Conservation (phyloP, 1,284 basidiomycete genomes). For the Pseudozyma thailandica region DNA sequence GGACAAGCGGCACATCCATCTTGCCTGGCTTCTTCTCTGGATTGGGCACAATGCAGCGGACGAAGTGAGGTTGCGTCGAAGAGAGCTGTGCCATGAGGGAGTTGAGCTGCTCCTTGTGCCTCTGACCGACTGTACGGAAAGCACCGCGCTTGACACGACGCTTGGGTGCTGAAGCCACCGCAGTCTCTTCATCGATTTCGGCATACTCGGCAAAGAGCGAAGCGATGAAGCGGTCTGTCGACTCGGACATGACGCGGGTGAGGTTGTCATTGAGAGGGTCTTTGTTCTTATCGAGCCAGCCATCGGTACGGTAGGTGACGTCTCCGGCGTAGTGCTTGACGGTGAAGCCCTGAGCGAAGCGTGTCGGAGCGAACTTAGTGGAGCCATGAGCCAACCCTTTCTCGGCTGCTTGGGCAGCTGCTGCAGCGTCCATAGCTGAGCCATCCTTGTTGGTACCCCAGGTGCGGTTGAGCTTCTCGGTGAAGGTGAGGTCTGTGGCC, state of each 20-base stretch:
- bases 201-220: conserved; percentile 85
- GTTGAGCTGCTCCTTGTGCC: conserved; percentile 94
- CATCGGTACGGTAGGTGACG: conserved; percentile 94
- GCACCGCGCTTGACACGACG: conserved; percentile 94
- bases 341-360: conserved; percentile 92
- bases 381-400: conserved; percentile 68
- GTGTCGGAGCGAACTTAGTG: conserved; percentile 83
- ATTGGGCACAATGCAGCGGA: conserved; percentile 98
- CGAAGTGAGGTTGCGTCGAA: conserved; percentile 96
- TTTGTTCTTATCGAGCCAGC: conserved; percentile 99
- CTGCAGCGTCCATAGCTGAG: conserved; percentile 46
- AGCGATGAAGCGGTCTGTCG: conserved; percentile 84
- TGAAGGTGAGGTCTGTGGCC: conserved; percentile 93
- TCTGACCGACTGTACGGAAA: conserved; percentile 92
- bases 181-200: conserved; percentile 73
- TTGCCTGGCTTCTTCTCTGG: conserved; percentile 88
- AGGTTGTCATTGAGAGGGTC: conserved; percentile 98
- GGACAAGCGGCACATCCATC: conserved; percentile 91
- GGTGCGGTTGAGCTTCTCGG: conserved; percentile 78
- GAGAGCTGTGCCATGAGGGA: conserved; percentile 91
- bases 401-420: conserved; percentile 51
- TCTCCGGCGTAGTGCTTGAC: conserved; percentile 96
- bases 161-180: conserved; percentile 63
- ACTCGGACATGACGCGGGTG: conserved; percentile 85
- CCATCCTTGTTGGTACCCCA: conserved; percentile 64